Base-by-base conservation (phyloP, 805 yeast genomes). In the Blastobotrys americana region DNA sequence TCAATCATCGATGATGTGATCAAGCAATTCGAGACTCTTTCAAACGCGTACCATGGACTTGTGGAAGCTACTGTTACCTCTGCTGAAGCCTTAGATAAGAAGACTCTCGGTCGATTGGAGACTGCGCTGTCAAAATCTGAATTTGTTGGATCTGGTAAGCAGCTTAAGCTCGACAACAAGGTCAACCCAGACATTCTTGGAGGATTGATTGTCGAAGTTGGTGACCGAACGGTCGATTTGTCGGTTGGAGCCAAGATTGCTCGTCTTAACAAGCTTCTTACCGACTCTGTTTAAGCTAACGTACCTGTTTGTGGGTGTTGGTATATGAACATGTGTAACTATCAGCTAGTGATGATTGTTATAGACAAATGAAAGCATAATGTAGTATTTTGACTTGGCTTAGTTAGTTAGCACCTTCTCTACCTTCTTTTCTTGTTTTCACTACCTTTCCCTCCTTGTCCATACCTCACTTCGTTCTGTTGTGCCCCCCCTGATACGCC, bases 201-300 rank as follows among this genome's bases (percentile, higher is more conserved):
- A 64, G 98, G 98, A 60, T 78, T 93, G 66, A 72, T 93, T 57
- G 95, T 93, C 49, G 96, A 89, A 71, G 86, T 93, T 59, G 96
- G 90, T 63, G 98, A 90, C 74, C 86, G 83, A 70, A 89, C 97
- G 52, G 96, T 88, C 59, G 98, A 93, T 71, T 76, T 90, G 67
- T 82, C 95, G 48, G 78, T 93, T 56, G 74, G 89, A 49, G 68
- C 84, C 63, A 88, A 83, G 76, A 79, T 93, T 64, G 73, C 84
- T 66, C 87, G 78, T 72, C 81, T 89, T 70, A 93, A 93, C 84
- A 79, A 84, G 69, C 79, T 83, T 57, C 79, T 93, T 66, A 72
- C 76, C 58, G 96, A 90, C 74, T 73, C 95, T 53, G 76, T 89
- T 69, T 90, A 82, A 72, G n/a, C n/a, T n/a, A n/a, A n/a, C n/a